These are phyloP conservation scores for Neoscytalidium dimidiatum DNA, from an alignment of 2,329 filamentous ascomycete genomes.

Conservation along the genomic window DNA sequence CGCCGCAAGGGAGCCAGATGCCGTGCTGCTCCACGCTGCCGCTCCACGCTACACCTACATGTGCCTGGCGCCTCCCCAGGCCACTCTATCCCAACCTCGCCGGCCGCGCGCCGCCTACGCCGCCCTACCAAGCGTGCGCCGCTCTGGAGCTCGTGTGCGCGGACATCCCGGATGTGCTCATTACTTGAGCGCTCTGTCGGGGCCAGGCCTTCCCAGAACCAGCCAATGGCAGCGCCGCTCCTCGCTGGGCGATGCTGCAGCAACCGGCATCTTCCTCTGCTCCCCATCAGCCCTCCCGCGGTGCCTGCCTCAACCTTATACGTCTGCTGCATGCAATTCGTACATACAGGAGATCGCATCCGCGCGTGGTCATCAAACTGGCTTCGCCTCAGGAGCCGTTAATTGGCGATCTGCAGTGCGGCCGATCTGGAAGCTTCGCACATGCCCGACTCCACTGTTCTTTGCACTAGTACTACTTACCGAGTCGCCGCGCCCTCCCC, in stretches of 20 bases:
- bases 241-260: not conserved
- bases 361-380: not conserved
- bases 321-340: slow-evolving; percentile 8
- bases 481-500: not conserved
- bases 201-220: not conserved
- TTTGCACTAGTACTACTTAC: not conserved
- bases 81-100: slow-evolving; percentile 16
- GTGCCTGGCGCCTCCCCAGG: not conserved
- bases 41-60: slow-evolving; percentile 2
- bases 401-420: slow-evolving; percentile 10
- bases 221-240: not conserved
- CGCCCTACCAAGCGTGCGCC: slow-evolving; percentile 1
- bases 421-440: slow-evolving; percentile 17
- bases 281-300: not conserved
- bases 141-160: slow-evolving; percentile 7
- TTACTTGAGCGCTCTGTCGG: not conserved
- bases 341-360: slow-evolving; percentile 1
- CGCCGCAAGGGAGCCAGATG: slow-evolving; percentile 9
- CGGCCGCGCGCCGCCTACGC: not conserved
- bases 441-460: not conserved
- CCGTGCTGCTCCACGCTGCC: not conserved
- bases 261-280: slow-evolving; percentile 6
- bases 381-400: not conserved
- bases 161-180: slow-evolving; percentile 11
- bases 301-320: slow-evolving; percentile 4